A percentile compares a stretch with the other conserved stretches of the same genome.
These are phyloP conservation scores for Speleostelium caveatum DNA, from an alignment of 78 protist genomes.

Conservation along the genomic window DNA sequence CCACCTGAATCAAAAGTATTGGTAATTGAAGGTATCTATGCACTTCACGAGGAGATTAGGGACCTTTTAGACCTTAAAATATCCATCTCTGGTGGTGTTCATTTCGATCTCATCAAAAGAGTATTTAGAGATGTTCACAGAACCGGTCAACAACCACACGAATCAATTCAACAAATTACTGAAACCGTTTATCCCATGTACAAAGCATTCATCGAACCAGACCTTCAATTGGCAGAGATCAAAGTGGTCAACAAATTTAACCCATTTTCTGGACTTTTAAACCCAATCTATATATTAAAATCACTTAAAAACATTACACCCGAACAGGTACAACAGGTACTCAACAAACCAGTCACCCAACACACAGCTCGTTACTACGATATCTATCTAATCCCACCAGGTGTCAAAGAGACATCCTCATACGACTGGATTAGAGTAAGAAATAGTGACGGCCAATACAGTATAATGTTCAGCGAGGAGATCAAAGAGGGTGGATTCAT, in stretches of 20 bases:
- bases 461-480: constrained; percentile 76
- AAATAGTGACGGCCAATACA: constrained; percentile 69
- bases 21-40: constrained; percentile 83
- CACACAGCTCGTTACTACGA: constrained; percentile 76
- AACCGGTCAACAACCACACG: constrained; percentile 85
- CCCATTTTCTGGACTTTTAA: constrained; percentile 73
- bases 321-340: constrained; percentile 40
- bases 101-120: constrained; percentile 83
- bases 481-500: constrained; percentile 69
- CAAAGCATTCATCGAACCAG: constrained; percentile 87
- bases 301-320: constrained; percentile 38
- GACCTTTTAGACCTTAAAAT: constrained; percentile 74
- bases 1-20: constrained; percentile 76
- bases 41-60: constrained; percentile 78
- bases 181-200: constrained; percentile 88
- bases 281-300: constrained; percentile 77
- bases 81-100: constrained; percentile 86
- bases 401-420: constrained; percentile 25
- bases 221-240: constrained; percentile 72
- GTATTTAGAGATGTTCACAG: constrained; percentile 79
- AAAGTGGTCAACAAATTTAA: constrained; percentile 76
- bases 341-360: constrained; percentile 48
- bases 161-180: constrained; percentile 80
- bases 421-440: constrained; percentile 86
- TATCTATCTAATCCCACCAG: constrained; percentile 83